Conservation (phyloP, 2,329 filamentous ascomycete genomes). For the Pseudovirgaria hyperparasitica region DNA sequence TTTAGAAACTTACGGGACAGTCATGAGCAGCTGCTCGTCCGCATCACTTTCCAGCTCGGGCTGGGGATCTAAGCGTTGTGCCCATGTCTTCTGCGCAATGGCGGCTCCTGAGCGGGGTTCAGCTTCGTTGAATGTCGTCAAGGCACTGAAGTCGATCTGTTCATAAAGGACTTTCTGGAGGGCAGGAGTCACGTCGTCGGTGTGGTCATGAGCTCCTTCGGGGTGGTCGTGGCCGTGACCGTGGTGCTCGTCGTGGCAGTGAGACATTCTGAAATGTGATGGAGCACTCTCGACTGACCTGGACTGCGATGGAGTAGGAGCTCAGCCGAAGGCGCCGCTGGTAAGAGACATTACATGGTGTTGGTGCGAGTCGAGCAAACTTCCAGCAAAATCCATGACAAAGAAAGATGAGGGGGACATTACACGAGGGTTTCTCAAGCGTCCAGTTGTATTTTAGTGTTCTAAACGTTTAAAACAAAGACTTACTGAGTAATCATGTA, state of each 20-base stretch:
- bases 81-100: slow-evolving; percentile 85
- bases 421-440: too few species aligned
- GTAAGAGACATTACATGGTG: too few species aligned
- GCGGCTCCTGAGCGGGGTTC: slow-evolving; percentile 53
- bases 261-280: slow-evolving; percentile 17
- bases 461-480: too few species aligned
- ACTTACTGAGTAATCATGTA: too few species aligned
- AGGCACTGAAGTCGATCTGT: slow-evolving; percentile 78
- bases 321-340: too few species aligned
- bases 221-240: slow-evolving; percentile 43
- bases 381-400: too few species aligned
- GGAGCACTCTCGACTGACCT: too few species aligned
- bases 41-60: slow-evolving; percentile 76
- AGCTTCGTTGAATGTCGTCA: slow-evolving; percentile 77
- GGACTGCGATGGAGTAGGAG: too few species aligned
- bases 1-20: slow-evolving; percentile 55
- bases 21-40: slow-evolving; percentile 89
- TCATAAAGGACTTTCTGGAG: slow-evolving; percentile 84
- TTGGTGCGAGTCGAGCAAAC: too few species aligned
- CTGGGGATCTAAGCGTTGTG: slow-evolving; percentile 55
- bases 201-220: slow-evolving; percentile 65
- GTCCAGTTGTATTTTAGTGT: too few species aligned
- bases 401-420: too few species aligned
- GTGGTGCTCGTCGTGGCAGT: slow-evolving; percentile 31
- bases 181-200: slow-evolving; percentile 82